Evolutionary conservation across 805 yeast genomes (phyloP).

Genomic region (Ogataea henricii): DNA sequence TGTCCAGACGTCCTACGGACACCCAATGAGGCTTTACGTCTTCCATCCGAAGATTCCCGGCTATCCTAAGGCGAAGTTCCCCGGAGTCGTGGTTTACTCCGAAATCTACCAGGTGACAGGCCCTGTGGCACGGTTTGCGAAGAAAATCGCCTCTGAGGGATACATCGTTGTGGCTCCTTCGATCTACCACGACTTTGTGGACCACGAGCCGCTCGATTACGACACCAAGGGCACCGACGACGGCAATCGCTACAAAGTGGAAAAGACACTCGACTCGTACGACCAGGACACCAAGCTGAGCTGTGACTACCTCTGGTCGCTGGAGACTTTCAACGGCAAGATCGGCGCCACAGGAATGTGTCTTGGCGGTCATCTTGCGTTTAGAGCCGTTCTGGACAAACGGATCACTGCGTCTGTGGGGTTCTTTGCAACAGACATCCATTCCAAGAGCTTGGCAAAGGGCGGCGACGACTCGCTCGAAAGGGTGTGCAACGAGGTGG

Average conservation of each 20-base stretch:
- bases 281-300: slow-evolving; percentile 72
- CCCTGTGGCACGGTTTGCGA: slow-evolving; percentile 77
- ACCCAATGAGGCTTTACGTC: slow-evolving; percentile 64
- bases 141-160: slow-evolving; percentile 77
- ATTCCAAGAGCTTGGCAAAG: slow-evolving; percentile 63
- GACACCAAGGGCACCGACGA: slow-evolving; percentile 74
- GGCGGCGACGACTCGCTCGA: slow-evolving; percentile 69
- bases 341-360: slow-evolving; percentile 89
- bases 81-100: slow-evolving; percentile 77
- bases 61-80: slow-evolving; percentile 78
- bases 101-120: slow-evolving; percentile 85
- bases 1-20: slow-evolving; percentile 63
- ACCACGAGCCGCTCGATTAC: slow-evolving; percentile 63
- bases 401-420: slow-evolving; percentile 69
- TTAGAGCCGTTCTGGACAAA: slow-evolving; percentile 64
- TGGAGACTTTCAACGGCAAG: slow-evolving; percentile 68
- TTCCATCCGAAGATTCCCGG: slow-evolving; percentile 70
- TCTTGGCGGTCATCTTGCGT: slow-evolving; percentile 81
- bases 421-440: slow-evolving; percentile 82
- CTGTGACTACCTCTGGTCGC: slow-evolving; percentile 57
- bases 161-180: slow-evolving; percentile 80
- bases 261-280: slow-evolving; percentile 68
- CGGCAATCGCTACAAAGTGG: slow-evolving; percentile 67
- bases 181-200: slow-evolving; percentile 71
- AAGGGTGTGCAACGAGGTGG: slow-evolving; percentile 51